phyloP scores from a whole-genome alignment of 202 grass and related monocot species.

The Elaeis oleifera region DNA sequence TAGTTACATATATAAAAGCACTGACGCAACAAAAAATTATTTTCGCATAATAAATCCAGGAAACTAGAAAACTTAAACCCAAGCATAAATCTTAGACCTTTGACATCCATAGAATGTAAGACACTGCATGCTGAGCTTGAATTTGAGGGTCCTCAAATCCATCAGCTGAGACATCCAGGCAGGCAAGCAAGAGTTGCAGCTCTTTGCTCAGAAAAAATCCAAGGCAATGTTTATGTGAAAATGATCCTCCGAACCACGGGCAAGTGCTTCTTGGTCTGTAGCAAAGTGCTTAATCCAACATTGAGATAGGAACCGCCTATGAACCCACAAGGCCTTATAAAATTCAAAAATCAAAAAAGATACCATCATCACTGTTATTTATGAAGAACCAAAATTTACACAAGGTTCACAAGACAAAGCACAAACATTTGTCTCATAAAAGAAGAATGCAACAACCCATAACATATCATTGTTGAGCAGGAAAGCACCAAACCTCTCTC shows the following conservation, averaged over 20 bases:
- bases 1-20: not conserved
- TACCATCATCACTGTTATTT: not conserved
- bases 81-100: slow-evolving; percentile 25
- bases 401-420: not conserved
- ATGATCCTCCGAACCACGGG: not conserved
- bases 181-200: slow-evolving; percentile 31
- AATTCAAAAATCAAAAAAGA: not conserved
- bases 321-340: slow-evolving; percentile 55
- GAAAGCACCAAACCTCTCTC: slow-evolving; percentile 48
- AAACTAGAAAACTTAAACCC: not conserved
- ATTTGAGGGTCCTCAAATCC: slow-evolving; percentile 37
- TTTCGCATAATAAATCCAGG: not conserved
- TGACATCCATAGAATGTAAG: slow-evolving; percentile 63
- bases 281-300: slow-evolving; percentile 40
- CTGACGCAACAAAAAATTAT: not conserved
- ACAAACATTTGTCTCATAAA: too few relatives aligned
- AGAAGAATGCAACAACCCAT: too few relatives aligned
- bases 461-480: not conserved
- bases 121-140: slow-evolving; percentile 48
- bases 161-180: slow-evolving; percentile 25
- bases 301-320: slow-evolving; percentile 54
- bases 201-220: slow-evolving; percentile 47
- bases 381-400: not conserved
- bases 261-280: not conserved
- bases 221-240: slow-evolving; percentile 7